Conservation (phyloP, 805 yeast species). For the Danielia reshetovae region DNA sequence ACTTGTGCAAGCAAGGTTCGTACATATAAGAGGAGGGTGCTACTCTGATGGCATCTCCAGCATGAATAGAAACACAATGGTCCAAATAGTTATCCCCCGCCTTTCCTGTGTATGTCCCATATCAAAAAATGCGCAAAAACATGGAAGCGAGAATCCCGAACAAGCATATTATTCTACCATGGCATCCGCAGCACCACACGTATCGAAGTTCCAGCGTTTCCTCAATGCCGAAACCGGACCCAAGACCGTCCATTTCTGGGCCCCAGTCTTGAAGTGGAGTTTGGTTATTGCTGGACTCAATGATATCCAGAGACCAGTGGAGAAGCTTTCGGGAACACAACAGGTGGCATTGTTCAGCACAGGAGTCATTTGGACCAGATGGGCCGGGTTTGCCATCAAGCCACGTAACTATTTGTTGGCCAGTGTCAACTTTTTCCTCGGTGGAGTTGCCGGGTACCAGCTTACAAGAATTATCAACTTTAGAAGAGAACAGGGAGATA, state of each 20-base stretch:
- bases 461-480: slow-evolving; percentile 64
- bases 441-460: slow-evolving; percentile 85
- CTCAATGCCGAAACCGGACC: slow-evolving; percentile 92
- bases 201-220: slow-evolving; percentile 64
- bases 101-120: too few species aligned
- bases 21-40: slow-evolving; percentile 13
- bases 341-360: slow-evolving; percentile 84
- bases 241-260: slow-evolving; percentile 97
- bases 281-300: slow-evolving; percentile 87
- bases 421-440: slow-evolving; percentile 89
- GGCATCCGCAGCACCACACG: slow-evolving; percentile 28
- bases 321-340: slow-evolving; percentile 84
- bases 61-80: too few species aligned
- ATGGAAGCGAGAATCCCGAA: slow-evolving; percentile 8
- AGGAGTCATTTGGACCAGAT: slow-evolving; percentile 95
- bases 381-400: slow-evolving; percentile 85
- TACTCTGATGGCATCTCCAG: too few species aligned
- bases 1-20: slow-evolving; percentile 46
- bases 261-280: slow-evolving; percentile 66
- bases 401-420: slow-evolving; percentile 89
- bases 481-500: slow-evolving; percentile 64
- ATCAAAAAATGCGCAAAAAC: slow-evolving; percentile 2
- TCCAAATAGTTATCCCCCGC: too few species aligned
- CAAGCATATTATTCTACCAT: slow-evolving; percentile 9
- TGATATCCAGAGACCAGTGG: slow-evolving; percentile 88